Evolutionary conservation across 805 yeast genomes (phyloP), one percentile per base, ranked within the genome.

Genomic region (Schwanniomyces yamadae): DNA sequence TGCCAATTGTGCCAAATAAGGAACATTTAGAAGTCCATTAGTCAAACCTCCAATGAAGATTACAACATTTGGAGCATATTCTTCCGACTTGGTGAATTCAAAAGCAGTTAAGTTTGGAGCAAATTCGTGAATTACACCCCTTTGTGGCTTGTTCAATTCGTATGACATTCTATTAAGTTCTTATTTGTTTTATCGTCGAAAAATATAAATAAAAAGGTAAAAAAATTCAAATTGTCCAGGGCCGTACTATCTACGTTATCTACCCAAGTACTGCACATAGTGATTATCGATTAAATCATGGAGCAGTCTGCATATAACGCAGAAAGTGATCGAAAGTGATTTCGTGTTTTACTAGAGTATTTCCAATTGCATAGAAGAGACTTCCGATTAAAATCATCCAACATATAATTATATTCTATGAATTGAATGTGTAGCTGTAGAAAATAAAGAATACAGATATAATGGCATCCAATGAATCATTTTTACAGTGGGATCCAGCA

Each of bases 41-140:
- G 75, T 66, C 22, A 86, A 61, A 0, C 95, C 95, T 7, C 84
- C 95, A 25, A 86, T 68, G 49, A 86, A 82, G 3, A 88, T 48
- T 0, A 88, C 46, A 0, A 80, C 81, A 32, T 84, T 79, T 1
- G 63, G 55, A 1, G 62, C 52, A 5, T 57, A 10, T 28, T 22
- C 5, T 41, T 40, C 39, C 4, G 43, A 32, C n/a, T 23, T 28
- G 5, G 41, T 22, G 44, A 78, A 75, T 49, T 80, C 84, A 47
- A 80, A 79, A 0, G 84, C 84, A 14, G 72, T 73, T 23, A 70
- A 48, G 23, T 63, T 63, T 5, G 55, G 44, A 2, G 64, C 55
- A 48, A 74, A 80, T 25, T 64, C 68, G 45, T 77, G 80, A 6
- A 77, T 50, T 12, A 53, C 46, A 10, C 82, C 83, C 13, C 45